Evolutionary conservation across 2,329 filamentous ascomycete species (phyloP), one percentile per base, ranked within the genome.

Genomic region (Aurifilum marmelostoma): DNA sequence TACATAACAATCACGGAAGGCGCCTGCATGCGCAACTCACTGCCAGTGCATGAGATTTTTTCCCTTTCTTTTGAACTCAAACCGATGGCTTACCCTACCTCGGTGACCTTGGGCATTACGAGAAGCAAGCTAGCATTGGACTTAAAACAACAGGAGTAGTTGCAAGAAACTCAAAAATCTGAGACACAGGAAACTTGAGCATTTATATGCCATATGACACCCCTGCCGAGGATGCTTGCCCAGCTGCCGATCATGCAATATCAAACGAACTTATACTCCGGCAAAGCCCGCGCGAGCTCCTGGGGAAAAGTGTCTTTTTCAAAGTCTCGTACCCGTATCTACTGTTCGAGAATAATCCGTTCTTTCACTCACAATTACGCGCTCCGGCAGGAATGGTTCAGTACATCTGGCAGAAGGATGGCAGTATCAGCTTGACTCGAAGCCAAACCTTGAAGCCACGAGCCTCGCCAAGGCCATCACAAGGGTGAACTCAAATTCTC

Each of bases 401-500:
- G 2, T 29, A 18, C 24, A 56, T 29, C 24, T 56, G 24, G 24
- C 24, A 5, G 14, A 18, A n/a, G 32, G 18, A 59, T 37, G 14
- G 18, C 18, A 34, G 34, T 34, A 37, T n/a, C 29, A 32, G 18
- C 29, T 59, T 59, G 29, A 59, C 54, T 59, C 32, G 54, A 29
- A 34, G 12, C 54, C 1, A 14, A 59, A 29, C 5, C 1, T 12
- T 59, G 14, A 59, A n/a, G 14, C 27, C 27, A 27, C 27, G 18
- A 16, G 32, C 18, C 56, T 59, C 16, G 63, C 63, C 67, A 52
- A 63, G 47, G 61, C 27, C 24, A 56, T 50, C 47, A 61, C 50
- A 27, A 56, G 52, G 67, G 63, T 34, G 63, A 63, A 58, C 52
- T n/a, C 37, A 65, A 37, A 62, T 62, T 52, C 60, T 69, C 67